A percentile compares a stretch with the other conserved stretches of the same genome.
Evolutionary conservation across 2,329 filamentous ascomycete species (phyloP).

Genomic region (Xylaria sp.): DNA sequence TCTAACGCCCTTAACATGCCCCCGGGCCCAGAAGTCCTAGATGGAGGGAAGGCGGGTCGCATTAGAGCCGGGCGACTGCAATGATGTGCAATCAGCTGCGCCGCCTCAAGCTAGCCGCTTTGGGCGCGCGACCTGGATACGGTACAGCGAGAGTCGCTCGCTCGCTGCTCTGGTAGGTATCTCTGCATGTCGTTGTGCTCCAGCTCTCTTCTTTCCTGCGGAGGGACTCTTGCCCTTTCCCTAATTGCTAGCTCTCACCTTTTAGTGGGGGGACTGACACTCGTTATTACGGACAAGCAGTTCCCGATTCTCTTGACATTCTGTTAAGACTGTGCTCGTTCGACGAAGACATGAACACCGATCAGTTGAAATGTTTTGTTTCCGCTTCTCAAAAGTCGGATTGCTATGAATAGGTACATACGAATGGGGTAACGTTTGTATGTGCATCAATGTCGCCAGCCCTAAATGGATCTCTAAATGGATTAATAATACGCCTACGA

Average conservation of each 20-base stretch:
- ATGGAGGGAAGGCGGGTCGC: conserved; percentile 13
- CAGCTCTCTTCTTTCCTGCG: no score
- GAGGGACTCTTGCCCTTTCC: no score
- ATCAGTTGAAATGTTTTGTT: no score
- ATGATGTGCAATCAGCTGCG: conserved; percentile 22
- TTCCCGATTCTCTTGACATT: no score
- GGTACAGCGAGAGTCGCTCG: background rate
- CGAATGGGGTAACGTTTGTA: background rate
- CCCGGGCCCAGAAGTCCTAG: conserved; percentile 24
- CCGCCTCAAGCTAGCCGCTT: conserved; percentile 26
- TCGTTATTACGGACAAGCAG: no score
- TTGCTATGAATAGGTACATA: background rate
- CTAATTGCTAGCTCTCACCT: no score
- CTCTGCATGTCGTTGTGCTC: no score
- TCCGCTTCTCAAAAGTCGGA: no score
- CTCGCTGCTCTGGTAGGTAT: background rate
- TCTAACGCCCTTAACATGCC: conserved; percentile 20
- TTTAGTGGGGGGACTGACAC: no score
- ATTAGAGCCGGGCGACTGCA: conserved; percentile 18
- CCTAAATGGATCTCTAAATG: background rate
- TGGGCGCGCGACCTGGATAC: background rate
- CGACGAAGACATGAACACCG: no score
- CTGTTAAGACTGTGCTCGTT: no score
- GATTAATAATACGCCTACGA: conserved; percentile 14
- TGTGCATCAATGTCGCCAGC: conserved; percentile 2